Conservation (phyloP, 805 yeast genomes). For the Kodamaea lidongshanica region DNA sequence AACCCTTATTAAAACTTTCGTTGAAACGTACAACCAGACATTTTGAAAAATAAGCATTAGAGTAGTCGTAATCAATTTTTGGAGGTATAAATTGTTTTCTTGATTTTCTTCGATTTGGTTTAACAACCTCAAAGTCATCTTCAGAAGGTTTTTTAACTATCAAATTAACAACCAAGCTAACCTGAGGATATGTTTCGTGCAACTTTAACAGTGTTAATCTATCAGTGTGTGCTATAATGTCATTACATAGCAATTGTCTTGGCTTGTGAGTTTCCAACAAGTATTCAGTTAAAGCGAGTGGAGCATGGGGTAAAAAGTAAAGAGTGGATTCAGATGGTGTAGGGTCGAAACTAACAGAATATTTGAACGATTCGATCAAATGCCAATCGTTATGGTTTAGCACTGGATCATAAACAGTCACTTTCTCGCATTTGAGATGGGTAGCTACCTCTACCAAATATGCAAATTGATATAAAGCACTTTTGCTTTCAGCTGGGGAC, state of each 20-base stretch:
- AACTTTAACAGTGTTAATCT: slow-evolving; percentile 41
- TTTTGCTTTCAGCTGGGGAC: slow-evolving; percentile 49
- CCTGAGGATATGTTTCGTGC: slow-evolving; percentile 35
- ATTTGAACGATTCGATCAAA: slow-evolving; percentile 14
- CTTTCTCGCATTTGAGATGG: slow-evolving; percentile 11
- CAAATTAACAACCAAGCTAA: slow-evolving; percentile 35
- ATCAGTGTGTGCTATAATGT: slow-evolving; percentile 49
- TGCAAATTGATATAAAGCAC: slow-evolving; percentile 65
- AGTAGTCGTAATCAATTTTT: slow-evolving; percentile 24
- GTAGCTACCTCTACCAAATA: slow-evolving; percentile 40
- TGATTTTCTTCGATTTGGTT: slow-evolving; percentile 15
- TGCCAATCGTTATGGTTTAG: slow-evolving; percentile 43
- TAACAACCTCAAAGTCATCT: slow-evolving; percentile 19
- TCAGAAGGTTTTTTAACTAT: slow-evolving; percentile 6
- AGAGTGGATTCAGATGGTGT: slow-evolving; percentile 21
- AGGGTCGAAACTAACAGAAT: slow-evolving; percentile 8
- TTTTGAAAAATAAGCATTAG: slow-evolving; percentile 25
- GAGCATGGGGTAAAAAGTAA: slow-evolving; percentile 74
- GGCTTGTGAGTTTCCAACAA: slow-evolving; percentile 33
- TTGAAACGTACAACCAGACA: slow-evolving; percentile 16
- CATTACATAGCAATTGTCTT: slow-evolving; percentile 43
- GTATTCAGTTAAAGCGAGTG: slow-evolving; percentile 45
- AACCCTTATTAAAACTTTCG: slow-evolving; percentile 17
- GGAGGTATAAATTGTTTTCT: slow-evolving; percentile 26
- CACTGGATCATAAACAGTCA: slow-evolving; percentile 62